Base-by-base conservation (phyloP, 2,329 filamentous ascomycete genomes). In the Colletotrichum sp. region DNA sequence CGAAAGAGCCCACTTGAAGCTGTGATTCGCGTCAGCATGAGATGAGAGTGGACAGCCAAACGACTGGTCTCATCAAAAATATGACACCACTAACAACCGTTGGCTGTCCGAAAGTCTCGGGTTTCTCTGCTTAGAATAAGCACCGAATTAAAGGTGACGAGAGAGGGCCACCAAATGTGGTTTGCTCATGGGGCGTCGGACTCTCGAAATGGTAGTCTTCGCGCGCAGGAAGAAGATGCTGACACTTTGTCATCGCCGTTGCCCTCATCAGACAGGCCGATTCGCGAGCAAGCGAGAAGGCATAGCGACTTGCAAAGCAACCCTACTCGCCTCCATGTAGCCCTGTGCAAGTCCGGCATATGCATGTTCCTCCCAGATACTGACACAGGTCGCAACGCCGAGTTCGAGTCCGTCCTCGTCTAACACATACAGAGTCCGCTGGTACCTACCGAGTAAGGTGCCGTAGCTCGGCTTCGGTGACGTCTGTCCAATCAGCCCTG, bases 11-110 rank as follows among this genome's bases (percentile, higher is more conserved):
- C 30, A 72, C 57, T 49, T 52, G 39, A 60, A 57, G 55, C 62
- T 62, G 36, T 24, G 32, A 52, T 66, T 49, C 30, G 49, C 30
- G 52, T 36, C 62, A 49, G 15, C 30, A 30, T 68, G 32, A 67
- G 70, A 72, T 62, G 69, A 72, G 26, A 64, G 73, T 39, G 69
- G 69, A 57, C 32, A 39, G 32, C 39, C 69, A 57, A 72, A 68
- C 6, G 32, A 72, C 24, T 30, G 36, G 60, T 32, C 24, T 72
- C 72, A 67, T 66, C 67, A 74, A 75, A 75, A 68, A 30, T 28
- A 30, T 49, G 24, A 39, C 68, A 62, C 60, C 60, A 70, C 30
- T 26, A 15, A 32, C 21, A 32, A n/a, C 71, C 30, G 36, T 49
- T 36, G 57, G 16, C 28, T 34, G 52, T 52, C 52, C 28, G 32